Base-by-base conservation (phyloP, 2,329 filamentous ascomycete species). In the Parastagonospora avenae region DNA sequence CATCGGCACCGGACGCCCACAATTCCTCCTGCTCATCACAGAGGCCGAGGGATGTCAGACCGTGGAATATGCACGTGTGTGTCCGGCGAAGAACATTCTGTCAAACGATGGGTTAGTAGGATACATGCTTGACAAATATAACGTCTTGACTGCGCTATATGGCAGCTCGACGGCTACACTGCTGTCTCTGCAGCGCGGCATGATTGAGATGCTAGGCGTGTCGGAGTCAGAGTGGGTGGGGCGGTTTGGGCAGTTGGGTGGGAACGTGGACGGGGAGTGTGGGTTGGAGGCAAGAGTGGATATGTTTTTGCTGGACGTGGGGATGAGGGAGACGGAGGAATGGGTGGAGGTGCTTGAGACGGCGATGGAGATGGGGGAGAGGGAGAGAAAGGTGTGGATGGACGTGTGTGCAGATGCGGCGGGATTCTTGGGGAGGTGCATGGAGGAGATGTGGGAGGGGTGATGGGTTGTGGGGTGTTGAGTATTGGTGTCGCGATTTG, bases 1-100 rank as follows among this genome's bases (percentile, higher is more conserved):
- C 19, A 64, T 61, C 36, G 57, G 55, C 32, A 64, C 63, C 27
- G 55, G 55, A 4, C 59, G 61, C 2, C 59, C 60, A 31, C 38
- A 39, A 2, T 11, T 6, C 27, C 9, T 32, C 37, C 39, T 63
- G 10, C 11, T 64, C 14, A 59, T 58, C 4, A 19, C 54, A 35
- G 60, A 59, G 7, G 27, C 14, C 7, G 7, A 8, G 2, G 14
- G 14, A 8, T 59, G 60, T 24, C 9, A 9, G 8, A 43, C 40
- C 14, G n/a, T 45, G 2, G 1, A 30, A 4, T 8, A 12, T 1
- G 63, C 64, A 2, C 49, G 46, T 0, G 33, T 48, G 31, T 52
- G 55, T 2, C 54, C 65, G 10, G 64, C 56, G 2, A 14, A 30
- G 2, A 24, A 32, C 2, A 33, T 65, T 2, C 44, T 66, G 1